Base-by-base conservation (phyloP, 208 protist genomes). In the Leishmania gerbilli region DNA sequence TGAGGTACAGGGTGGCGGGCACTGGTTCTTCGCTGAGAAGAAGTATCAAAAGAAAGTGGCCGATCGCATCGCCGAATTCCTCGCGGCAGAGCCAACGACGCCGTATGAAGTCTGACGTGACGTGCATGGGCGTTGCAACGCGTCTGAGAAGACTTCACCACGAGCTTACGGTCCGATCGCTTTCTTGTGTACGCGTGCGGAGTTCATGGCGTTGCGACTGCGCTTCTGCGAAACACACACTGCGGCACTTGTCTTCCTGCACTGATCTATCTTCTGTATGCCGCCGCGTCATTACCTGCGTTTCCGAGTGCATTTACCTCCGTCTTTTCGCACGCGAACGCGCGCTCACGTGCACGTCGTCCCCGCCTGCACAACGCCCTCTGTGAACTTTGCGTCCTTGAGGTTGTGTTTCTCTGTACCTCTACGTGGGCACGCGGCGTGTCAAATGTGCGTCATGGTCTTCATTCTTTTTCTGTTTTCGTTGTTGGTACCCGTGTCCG, bases 21-120 rank as follows among this genome's bases (percentile, higher is more conserved):
- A 95, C 80, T 96, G 91, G 91, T 96, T 95, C 79, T 96, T 95
- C 67, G 90, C 93, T 1, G 93, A 95, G 71, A 79, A 82, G 7
- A 84, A 84, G 67, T 90, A 89, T 64, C 88, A 86, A 49, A 77
- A 76, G 62, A 80, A 88, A 71, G 91, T 95, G n/a, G 84, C 85
- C 0, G 77, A 92, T 68, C 84, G 81, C 27, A 83, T 93, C 9
- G 71, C 71, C 9, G 89, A 91, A 42, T 93, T 96, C 79, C 79
- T 92, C 40, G 82, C 79, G 27, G 86, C 83, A 21, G 75, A 79
- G 68, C 60, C 74, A 45, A 71, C 72, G 15, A 24, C 60, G 5
- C 9, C 71, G 11, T n/a, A 69, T 4, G 64, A 49, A 7, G 31
- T 77, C 15, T 67, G 37, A 77, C n/a, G 27, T 11, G 13, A 19